Conservation (phyloP, 2,329 filamentous ascomycete genomes). For the Pyricularia grisea region DNA sequence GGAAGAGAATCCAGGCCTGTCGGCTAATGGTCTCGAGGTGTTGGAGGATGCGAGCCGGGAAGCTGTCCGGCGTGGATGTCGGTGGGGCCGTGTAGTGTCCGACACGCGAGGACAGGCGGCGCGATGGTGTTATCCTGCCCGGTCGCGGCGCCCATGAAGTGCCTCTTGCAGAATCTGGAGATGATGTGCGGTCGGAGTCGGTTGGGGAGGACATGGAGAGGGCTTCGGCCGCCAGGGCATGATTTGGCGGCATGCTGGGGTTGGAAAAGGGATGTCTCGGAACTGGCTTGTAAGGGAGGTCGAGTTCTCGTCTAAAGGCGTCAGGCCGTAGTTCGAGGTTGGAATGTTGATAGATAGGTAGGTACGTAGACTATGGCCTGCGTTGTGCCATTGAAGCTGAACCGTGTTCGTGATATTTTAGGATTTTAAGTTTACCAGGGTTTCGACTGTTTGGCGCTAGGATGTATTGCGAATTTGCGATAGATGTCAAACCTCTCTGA, state of each 20-base stretch:
- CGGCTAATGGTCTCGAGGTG: neutral
- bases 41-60: neutral
- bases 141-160: conserved; percentile 24
- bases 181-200: conserved; percentile 12
- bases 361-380: neutral
- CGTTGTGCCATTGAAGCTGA: neutral
- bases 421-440: neutral
- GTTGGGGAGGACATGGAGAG: conserved; percentile 30
- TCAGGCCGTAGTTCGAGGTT: neutral
- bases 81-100: neutral
- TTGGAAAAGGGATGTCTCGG: neutral
- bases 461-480: neutral
- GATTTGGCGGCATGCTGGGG: conserved; percentile 39
- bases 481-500: neutral
- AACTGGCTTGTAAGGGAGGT: neutral
- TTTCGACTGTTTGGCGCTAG: neutral
- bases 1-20: conserved; percentile 2
- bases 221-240: conserved; percentile 37
- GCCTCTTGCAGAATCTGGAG: conserved; percentile 16
- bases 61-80: neutral
- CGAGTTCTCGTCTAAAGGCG: neutral
- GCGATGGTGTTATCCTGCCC: neutral
- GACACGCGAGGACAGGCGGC: conserved; percentile 19
- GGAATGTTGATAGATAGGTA: neutral
- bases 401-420: neutral